phyloP scores from a whole-genome alignment of 2,329 filamentous ascomycete genomes.

The Colletotrichum costaricense region DNA sequence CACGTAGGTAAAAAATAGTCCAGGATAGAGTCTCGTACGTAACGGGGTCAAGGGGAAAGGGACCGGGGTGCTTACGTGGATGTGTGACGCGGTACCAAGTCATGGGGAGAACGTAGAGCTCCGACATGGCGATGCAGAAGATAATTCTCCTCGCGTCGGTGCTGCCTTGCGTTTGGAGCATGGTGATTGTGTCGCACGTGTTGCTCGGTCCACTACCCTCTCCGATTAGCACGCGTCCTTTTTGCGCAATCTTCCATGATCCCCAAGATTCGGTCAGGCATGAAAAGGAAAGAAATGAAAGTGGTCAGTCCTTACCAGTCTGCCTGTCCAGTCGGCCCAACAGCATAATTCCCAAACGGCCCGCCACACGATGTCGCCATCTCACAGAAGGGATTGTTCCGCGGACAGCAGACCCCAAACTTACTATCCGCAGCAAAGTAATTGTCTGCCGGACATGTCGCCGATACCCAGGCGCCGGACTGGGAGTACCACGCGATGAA shows the following conservation, averaged over 20 bases:
- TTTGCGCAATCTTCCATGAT: background rate
- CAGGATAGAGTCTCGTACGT: background rate
- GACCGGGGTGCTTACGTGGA: background rate
- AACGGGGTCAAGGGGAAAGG: background rate
- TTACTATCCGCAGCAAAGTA: constrained; percentile 26
- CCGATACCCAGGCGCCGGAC: constrained; percentile 11
- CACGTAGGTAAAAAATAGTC: background rate
- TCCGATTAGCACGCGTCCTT: background rate
- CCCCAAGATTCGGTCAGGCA: too few relatives aligned
- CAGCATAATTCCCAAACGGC: constrained; percentile 4
- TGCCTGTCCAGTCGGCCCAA: constrained; percentile 13
- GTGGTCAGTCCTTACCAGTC: constrained; percentile 2
- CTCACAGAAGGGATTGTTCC: constrained; percentile 8
- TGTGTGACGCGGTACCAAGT: constrained; percentile 23
- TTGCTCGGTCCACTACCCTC: background rate
- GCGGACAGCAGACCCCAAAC: constrained; percentile 20
- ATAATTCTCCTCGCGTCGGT: constrained; percentile 17
- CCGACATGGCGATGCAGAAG: constrained; percentile 17
- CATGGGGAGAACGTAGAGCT: constrained; percentile 14
- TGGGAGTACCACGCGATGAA: constrained; percentile 25
- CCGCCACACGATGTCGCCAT: constrained; percentile 25
- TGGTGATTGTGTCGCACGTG: constrained; percentile 19
- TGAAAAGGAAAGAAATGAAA: background rate
- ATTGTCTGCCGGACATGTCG: constrained; percentile 10
- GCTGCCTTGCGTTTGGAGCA: constrained; percentile 3